A percentile compares a stretch with the other conserved stretches of the same genome.
phyloP scores from a whole-genome alignment of 306 rosid species.

The Dicorynia guianensis region DNA sequence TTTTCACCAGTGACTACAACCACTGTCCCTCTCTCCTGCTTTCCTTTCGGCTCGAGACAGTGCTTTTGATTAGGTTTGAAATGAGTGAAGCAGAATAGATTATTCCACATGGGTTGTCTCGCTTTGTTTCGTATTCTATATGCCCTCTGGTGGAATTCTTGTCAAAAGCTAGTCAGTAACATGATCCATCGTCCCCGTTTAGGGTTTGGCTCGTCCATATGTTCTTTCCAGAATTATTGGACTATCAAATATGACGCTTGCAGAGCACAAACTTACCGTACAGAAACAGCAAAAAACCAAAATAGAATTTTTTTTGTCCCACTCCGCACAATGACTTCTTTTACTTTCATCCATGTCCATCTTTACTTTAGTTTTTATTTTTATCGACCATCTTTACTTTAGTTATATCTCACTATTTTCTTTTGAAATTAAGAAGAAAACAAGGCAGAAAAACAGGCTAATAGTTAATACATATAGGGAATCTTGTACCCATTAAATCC shows the following conservation, averaged over 20 bases:
- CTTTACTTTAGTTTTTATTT: too few species aligned
- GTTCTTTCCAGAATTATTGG: not conserved
- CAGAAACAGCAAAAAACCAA: conserved; percentile 16
- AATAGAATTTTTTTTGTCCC: not conserved
- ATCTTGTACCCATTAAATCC: too few species aligned
- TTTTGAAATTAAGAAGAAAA: too few species aligned
- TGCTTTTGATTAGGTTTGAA: conserved; percentile 52
- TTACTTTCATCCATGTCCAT: conserved; percentile 18
- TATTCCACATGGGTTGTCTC: conserved; percentile 75
- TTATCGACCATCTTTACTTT: too few species aligned
- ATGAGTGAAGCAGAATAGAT: conserved; percentile 31
- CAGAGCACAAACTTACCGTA: not conserved
- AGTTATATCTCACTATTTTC: too few species aligned
- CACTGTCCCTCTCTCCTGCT: conserved; percentile 7
- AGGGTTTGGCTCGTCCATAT: not conserved
- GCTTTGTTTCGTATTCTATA: conserved; percentile 34
- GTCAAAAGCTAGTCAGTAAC: not conserved
- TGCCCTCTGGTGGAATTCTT: conserved; percentile 8
- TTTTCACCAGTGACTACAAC: conserved; percentile 33
- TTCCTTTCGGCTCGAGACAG: conserved; percentile 59
- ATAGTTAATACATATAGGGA: too few species aligned
- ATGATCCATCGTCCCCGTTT: not conserved
- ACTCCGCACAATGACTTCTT: not conserved
- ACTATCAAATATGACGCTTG: not conserved
- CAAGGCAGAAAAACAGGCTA: too few species aligned